These are phyloP conservation scores for Aspergillus fijiensis DNA, from an alignment of 2,329 filamentous ascomycete genomes.

Conservation along the genomic window DNA sequence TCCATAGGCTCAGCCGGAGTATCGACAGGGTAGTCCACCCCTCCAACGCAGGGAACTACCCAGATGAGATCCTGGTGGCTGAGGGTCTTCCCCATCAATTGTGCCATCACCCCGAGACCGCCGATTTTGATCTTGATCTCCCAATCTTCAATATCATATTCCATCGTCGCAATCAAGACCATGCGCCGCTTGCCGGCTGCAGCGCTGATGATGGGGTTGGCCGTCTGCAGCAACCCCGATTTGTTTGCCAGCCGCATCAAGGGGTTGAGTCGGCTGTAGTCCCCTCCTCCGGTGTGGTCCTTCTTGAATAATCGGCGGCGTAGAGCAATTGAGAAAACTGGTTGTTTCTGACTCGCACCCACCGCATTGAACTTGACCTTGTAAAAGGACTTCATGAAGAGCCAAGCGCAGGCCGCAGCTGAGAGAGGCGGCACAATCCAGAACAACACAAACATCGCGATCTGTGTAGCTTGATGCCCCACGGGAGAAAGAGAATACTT, in stretches of 20 bases:
- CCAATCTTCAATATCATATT: conserved; percentile 70
- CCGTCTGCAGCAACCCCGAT: conserved; percentile 35
- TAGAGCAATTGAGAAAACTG: conserved; percentile 5
- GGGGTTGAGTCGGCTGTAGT: conserved; percentile 18
- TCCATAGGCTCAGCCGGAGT: conserved; percentile 59
- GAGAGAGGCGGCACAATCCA: conserved; percentile 53
- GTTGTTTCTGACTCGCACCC: conserved; percentile 50
- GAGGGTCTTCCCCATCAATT: conserved; percentile 65
- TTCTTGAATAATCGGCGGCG: neutral
- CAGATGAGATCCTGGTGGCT: conserved; percentile 64
- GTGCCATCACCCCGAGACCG: conserved; percentile 67
- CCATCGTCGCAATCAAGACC: conserved; percentile 67
- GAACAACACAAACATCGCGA: conserved; percentile 55
- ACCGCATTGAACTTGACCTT: conserved; percentile 61
- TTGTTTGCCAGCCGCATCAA: conserved; percentile 34
- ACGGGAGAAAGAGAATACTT: conserved; percentile 53
- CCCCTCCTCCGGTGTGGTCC: neutral
- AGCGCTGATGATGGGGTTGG: conserved; percentile 28
- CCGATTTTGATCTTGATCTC: conserved; percentile 69
- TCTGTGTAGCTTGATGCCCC: conserved; percentile 54
- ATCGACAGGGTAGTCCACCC: conserved; percentile 62
- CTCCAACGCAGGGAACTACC: conserved; percentile 61
- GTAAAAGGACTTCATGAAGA: conserved; percentile 62
- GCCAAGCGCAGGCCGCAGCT: conserved; percentile 51
- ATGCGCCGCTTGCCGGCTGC: conserved; percentile 43